Evolutionary conservation across 495 filamentous ascomycete genomes (phyloP).

Genomic region (Pseudevernia furfuracea): DNA sequence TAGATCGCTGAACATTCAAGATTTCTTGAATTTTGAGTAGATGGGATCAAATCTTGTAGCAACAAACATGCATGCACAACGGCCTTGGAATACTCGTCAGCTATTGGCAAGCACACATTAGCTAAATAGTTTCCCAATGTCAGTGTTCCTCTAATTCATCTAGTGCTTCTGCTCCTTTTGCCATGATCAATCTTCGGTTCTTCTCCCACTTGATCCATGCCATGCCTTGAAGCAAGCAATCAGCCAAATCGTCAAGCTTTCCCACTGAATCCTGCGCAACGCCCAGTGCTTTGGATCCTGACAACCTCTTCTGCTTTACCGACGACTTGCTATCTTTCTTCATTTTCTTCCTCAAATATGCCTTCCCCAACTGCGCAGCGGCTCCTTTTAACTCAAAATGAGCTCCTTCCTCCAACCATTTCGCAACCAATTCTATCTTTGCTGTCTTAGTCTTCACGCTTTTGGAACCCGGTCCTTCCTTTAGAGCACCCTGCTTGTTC

Average conservation of each 20-base stretch:
- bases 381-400: slow-evolving; percentile 33
- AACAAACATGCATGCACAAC: background rate
- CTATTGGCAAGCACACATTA: slow-evolving; percentile 4
- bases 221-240: slow-evolving; percentile 79
- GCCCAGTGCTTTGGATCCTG: background rate
- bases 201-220: slow-evolving; percentile 80
- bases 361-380: slow-evolving; percentile 34
- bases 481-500: slow-evolving; percentile 15
- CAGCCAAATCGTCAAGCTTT: slow-evolving; percentile 88
- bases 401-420: slow-evolving; percentile 40
- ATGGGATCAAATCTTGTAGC: background rate
- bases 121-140: background rate
- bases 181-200: slow-evolving; percentile 42
- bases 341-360: slow-evolving; percentile 43
- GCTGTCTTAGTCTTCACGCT: slow-evolving; percentile 42
- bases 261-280: slow-evolving; percentile 21
- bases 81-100: background rate
- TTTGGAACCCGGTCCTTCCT: slow-evolving; percentile 16
- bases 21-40: background rate
- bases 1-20: background rate
- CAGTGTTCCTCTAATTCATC: slow-evolving; percentile 12
- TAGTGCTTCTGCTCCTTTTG: slow-evolving; percentile 16
- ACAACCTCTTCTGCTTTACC: slow-evolving; percentile 11
- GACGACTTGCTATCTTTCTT: slow-evolving; percentile 26
- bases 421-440: slow-evolving; percentile 58